A percentile compares a stretch with the other conserved stretches of the same genome.
Evolutionary conservation across 2,329 filamentous ascomycete species (phyloP).

Genomic region (Aureobasidium namibiae): DNA sequence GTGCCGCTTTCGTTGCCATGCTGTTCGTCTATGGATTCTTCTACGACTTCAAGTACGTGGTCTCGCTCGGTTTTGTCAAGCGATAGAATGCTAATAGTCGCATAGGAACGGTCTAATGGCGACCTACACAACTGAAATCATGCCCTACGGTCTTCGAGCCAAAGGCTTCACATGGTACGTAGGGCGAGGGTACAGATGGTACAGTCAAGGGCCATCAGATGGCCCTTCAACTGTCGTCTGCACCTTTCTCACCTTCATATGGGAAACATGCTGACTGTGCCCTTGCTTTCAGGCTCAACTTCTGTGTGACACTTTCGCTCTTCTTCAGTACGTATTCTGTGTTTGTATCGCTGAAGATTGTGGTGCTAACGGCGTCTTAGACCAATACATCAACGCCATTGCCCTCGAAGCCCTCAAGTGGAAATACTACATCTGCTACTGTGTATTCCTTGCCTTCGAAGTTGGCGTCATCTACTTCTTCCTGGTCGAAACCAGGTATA

Average conservation of each 20-base stretch:
- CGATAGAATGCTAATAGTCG: conserved; percentile 19
- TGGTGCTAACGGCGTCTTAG: neutral
- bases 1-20: conserved; percentile 15
- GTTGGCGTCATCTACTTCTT: conserved; percentile 26
- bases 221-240: too few species aligned
- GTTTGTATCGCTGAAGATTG: too few species aligned
- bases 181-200: too few species aligned
- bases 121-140: neutral
- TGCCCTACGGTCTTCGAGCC: neutral
- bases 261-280: neutral
- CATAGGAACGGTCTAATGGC: neutral
- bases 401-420: conserved; percentile 21
- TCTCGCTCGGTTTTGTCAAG: conserved; percentile 15
- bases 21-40: conserved; percentile 23
- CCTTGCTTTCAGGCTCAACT: conserved; percentile 1
- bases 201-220: too few species aligned
- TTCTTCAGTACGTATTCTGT: conserved; percentile 18
- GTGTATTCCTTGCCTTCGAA: conserved; percentile 26
- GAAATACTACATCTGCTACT: conserved; percentile 23
- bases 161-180: conserved; percentile 1
- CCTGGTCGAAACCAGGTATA: conserved; percentile 34
- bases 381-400: conserved; percentile 30
- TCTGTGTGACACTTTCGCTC: conserved; percentile 9
- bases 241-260: too few species aligned
- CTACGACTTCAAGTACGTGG: conserved; percentile 24